Evolutionary conservation across 768 basidiomycete species (phyloP).

Genomic region (Nevesoporus exiguus): DNA sequence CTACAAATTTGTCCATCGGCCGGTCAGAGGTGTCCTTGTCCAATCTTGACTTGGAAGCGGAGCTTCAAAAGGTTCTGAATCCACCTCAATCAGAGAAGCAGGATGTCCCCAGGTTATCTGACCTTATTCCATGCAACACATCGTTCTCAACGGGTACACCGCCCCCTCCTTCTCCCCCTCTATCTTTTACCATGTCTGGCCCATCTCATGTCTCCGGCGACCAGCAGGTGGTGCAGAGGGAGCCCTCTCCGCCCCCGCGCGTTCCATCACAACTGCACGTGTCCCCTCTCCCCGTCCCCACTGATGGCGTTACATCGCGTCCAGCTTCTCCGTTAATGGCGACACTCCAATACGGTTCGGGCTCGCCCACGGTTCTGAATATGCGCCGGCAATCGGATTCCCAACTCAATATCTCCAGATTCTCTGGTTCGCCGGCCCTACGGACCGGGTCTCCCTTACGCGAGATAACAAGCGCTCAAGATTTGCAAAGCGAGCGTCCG

Average conservation of each 20-base stretch:
- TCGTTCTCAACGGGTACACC: conserved; percentile 30
- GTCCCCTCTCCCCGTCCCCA: not conserved
- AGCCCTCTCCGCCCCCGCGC: not conserved
- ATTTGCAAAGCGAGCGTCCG: conserved; percentile 17
- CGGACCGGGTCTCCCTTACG: conserved; percentile 29
- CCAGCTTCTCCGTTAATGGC: conserved; percentile 12
- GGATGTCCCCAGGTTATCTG: conserved; percentile 22
- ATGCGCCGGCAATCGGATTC: conserved; percentile 24
- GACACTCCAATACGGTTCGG: conserved; percentile 13
- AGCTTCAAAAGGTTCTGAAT: conserved; percentile 23
- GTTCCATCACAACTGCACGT: conserved; percentile 3
- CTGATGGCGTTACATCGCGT: not conserved
- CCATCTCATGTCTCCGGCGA: conserved; percentile 17
- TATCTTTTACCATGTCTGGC: conserved; percentile 17
- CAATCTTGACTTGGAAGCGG: conserved; percentile 32
- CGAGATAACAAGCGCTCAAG: conserved; percentile 21
- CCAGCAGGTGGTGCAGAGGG: conserved; percentile 9
- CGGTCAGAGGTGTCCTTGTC: conserved; percentile 36
- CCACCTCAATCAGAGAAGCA: conserved; percentile 12
- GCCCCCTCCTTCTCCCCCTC: conserved; percentile 19
- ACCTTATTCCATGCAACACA: conserved; percentile 20
- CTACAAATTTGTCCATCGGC: conserved; percentile 34
- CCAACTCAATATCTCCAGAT: conserved; percentile 13
- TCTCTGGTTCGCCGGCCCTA: conserved; percentile 18
- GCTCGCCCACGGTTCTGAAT: conserved; percentile 19